Evolutionary conservation across 441 rosid genomes (phyloP).

Genomic region (Erodium moschatum): DNA sequence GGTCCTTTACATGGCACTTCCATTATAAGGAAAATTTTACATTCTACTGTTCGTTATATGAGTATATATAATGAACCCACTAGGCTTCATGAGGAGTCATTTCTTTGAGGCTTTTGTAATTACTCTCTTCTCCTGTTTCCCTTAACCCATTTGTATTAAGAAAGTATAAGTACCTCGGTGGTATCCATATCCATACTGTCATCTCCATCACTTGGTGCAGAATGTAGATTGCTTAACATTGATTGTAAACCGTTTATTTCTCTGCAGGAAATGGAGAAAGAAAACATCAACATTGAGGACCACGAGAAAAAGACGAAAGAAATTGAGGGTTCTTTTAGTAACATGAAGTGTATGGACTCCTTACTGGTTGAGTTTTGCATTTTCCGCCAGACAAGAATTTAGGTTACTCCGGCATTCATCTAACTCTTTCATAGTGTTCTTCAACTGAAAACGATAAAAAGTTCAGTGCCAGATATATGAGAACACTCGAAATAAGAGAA

Average conservation of each 20-base stretch:
- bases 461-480: conserved; percentile 18
- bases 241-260: conserved; percentile 50
- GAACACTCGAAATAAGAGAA: conserved; percentile 16
- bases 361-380: conserved; percentile 68
- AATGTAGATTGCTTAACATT: conserved; percentile 37
- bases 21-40: conserved; percentile 1
- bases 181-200: conserved; percentile 21
- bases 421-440: conserved; percentile 47
- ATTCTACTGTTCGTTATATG: background rate
- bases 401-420: conserved; percentile 64
- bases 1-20: background rate
- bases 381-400: conserved; percentile 70
- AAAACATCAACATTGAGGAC: conserved; percentile 22
- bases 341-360: conserved; percentile 21
- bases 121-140: background rate
- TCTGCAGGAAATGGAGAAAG: conserved; percentile 41
- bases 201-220: conserved; percentile 32
- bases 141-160: background rate
- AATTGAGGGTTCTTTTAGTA: conserved; percentile 11
- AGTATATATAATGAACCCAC: background rate
- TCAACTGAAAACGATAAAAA: conserved; percentile 42
- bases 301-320: conserved; percentile 6
- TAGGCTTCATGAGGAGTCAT: background rate
- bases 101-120: background rate
- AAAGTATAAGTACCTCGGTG: conserved; percentile 37